phyloP scores from a whole-genome alignment of 306 rosid species.

The Coriaria nepalensis region DNA sequence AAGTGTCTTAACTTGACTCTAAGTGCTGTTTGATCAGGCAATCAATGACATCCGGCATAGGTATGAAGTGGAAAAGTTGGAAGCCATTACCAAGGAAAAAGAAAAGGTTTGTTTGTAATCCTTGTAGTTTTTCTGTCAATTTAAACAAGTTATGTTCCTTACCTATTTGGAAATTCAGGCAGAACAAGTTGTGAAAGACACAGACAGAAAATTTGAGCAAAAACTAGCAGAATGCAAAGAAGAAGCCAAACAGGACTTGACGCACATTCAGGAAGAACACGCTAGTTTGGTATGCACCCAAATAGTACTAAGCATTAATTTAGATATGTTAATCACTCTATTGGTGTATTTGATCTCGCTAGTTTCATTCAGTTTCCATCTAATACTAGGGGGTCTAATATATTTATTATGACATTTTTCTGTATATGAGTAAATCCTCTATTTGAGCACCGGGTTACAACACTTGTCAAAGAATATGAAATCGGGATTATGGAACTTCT shows the following conservation, averaged over 20 bases:
- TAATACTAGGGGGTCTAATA: too few species aligned
- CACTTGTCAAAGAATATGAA: too few species aligned
- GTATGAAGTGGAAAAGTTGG: constrained; percentile 81
- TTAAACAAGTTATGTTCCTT: constrained; percentile 20
- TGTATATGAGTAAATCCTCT: too few species aligned
- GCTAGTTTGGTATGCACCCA: constrained; percentile 40
- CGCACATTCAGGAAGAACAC: constrained; percentile 60
- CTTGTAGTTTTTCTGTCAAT: constrained; percentile 11
- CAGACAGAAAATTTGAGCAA: constrained; percentile 39
- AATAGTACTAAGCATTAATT: constrained; percentile 11
- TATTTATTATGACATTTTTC: too few species aligned
- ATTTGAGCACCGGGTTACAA: too few species aligned
- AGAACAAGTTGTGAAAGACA: constrained; percentile 45
- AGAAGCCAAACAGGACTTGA: constrained; percentile 51
- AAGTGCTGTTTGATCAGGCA: constrained; percentile 39
- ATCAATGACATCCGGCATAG: constrained; percentile 74
- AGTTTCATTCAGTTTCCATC: too few species aligned
- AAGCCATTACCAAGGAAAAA: constrained; percentile 57
- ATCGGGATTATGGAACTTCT: too few species aligned
- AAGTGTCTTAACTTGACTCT: constrained; percentile 23
- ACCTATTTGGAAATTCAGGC: constrained; percentile 43
- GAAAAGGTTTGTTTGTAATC: constrained; percentile 56
- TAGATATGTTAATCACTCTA: constrained; percentile 4
- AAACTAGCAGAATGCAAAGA: constrained; percentile 53
- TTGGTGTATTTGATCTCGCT: constrained; percentile 9